Percentiles rank a stretch among this genome's conserved stretches.
Evolutionary conservation across 2,329 filamentous ascomycete species (phyloP).

Genomic region (Rutstroemia sp.): DNA sequence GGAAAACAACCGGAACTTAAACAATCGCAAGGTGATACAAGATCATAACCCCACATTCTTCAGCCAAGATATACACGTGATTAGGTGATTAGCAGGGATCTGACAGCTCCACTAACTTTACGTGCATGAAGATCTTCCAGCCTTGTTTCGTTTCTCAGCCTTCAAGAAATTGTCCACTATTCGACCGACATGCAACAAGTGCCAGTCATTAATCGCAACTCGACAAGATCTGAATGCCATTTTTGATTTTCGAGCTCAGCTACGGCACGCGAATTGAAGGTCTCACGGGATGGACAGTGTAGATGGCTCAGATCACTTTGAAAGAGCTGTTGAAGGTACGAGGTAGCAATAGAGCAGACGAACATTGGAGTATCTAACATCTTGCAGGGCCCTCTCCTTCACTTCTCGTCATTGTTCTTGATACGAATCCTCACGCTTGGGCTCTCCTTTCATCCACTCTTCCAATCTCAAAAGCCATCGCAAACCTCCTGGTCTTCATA

Average conservation of each 20-base stretch:
- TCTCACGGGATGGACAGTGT: conserved; percentile 52
- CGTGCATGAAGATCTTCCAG: conserved; percentile 1
- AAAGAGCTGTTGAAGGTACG: conserved; percentile 38
- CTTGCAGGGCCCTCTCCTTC: conserved; percentile 56
- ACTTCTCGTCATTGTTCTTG: conserved; percentile 82
- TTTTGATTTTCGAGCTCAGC: too few species aligned
- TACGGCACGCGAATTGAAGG: conserved; percentile 2
- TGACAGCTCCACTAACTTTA: not conserved
- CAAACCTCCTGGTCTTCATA: conserved; percentile 89
- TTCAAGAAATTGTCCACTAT: not conserved
- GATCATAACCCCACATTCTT: conserved; percentile 1
- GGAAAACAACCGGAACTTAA: not conserved
- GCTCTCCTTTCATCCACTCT: conserved; percentile 66
- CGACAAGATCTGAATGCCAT: too few species aligned
- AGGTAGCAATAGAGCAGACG: conserved; percentile 10
- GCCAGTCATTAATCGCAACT: too few species aligned
- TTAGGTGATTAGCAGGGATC: not conserved
- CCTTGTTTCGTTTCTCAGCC: not conserved
- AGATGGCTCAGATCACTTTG: conserved; percentile 52
- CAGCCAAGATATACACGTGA: not conserved
- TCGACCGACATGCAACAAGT: too few species aligned
- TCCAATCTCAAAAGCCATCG: conserved; percentile 75
- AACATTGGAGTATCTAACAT: conserved; percentile 12
- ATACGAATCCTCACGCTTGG: conserved; percentile 96
- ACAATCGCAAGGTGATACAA: not conserved